Evolutionary conservation across 2,329 filamentous ascomycete species (phyloP), one percentile per base, ranked within the genome.

Genomic region (Penicillium sclerotigenum): DNA sequence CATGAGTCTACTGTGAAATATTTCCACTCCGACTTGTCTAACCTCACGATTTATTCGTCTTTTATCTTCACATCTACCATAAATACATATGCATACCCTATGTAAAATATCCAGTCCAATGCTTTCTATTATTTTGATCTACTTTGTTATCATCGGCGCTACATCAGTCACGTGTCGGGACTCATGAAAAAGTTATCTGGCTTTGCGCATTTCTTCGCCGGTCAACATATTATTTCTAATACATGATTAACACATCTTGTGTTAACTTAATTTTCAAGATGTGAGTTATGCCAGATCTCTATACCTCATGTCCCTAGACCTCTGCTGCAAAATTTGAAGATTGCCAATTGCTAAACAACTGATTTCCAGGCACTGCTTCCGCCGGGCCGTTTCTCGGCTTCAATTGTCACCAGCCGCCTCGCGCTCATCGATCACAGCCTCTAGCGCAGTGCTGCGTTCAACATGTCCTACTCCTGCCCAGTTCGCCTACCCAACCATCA

Each of bases 371-470:
- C 81, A 79, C 74, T 76, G 77, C 61, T 74, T 87, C 63, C 82
- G 83, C 59, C 82, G 81, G 66, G 76, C 80, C 62, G 82, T 83
- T 63, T 75, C 79, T 67, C 81, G 83, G 67, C 79, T 83, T 47
- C 65, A 84, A 56, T 74, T 78, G 24, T 74, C 79, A 33, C 75
- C 79, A 33, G 65, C 22, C 5, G 38, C 54, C n/a, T 34, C 46
- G 1, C 29, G 38, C 16, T 53, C 73, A 58, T 75, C 77, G 43
- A 68, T 73, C 46, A 68, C 72, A 45, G 69, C 74, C 71, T 50
- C 72, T 73, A 31, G 69, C 72, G 38, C 54, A 69, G 26, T 58
- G 72, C 49, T 66, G 64, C 77, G 61, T 59, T 67, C 71, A 33
- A 65, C 72, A 29, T 65, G 68, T 37, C 26, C 34, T 14, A 46